Evolutionary conservation across 495 filamentous ascomycete genomes (phyloP), one percentile per base, ranked within the genome.

Genomic region (Penicillium ochrochloron): DNA sequence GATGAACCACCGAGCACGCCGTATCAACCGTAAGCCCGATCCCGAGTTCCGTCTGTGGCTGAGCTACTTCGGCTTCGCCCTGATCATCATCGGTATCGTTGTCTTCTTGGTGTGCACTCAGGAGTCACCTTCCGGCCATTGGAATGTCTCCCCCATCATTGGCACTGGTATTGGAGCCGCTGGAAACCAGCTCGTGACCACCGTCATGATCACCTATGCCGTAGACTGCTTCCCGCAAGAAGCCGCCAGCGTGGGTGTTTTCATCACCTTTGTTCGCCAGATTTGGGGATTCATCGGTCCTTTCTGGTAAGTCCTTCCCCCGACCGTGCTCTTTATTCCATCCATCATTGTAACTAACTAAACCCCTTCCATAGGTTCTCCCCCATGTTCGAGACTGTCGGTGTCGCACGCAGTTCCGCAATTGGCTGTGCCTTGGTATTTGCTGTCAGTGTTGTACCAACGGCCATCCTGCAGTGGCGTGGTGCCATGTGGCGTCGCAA

Each of bases 281-380:
- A 80, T 75, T 25, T 86, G 83, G 83, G 83, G 83, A 0, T 87
- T 87, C 67, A 80, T 87, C 62, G 84, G 84, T 23, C 82, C 81
- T 6, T 86, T 86, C 66, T 86, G 82, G 81, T 84, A 64, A 60
- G 72, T 63, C 58, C 10, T 52, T 15, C 39, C 41, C 52, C 48
- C 50, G 12, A 25, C 23, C 51, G 11, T 57, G 19, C 14, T 15
- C 12, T 4, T 19, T n/a, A 17, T 21, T n/a, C 60, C 14, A 37
- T n/a, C 60, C 14, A 37, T 35, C 10, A 5, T 54, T 6, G 19
- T 62, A 8, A 59, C 55, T 71, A 59, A 66, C 62, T 6, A 29
- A 46, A 10, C 9, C 27, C 50, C 8, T 3, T 50, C 15, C 17
- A 7, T 19, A 78, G 77, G 79, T 80, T 83, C 56, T 66, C 79